Evolutionary conservation across 2,329 filamentous ascomycete species (phyloP), one percentile per base, ranked within the genome.

Genomic region (Exutisphaerella laricina): DNA sequence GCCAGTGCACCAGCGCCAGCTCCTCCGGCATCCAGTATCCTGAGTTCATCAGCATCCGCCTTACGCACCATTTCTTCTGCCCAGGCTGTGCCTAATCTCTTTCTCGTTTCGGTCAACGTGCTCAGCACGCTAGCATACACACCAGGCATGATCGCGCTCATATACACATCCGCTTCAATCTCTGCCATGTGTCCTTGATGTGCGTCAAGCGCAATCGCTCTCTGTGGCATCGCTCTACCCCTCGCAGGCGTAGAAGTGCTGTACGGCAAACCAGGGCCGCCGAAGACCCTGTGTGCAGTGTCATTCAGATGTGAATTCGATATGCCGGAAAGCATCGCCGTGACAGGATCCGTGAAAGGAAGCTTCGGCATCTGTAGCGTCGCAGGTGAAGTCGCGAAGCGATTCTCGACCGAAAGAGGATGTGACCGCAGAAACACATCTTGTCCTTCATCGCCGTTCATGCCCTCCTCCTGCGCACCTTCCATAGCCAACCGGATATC

Each of bases 321-420:
- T 7, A 65, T 62, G 18, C 53, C 71, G 10, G 73, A 72, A 2
- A 97, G 71, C 2, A 95, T 71, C 4, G 76, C 66, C 2, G 78
- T 73, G 13, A 94, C 80, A 0, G 88, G 88, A 3, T 75, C 69
- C 6, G 85, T 74, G 29, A 96, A 74, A 2, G 77, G 71, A n/a
- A 73, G 69, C 50, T 78, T 76, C 0, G 90, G 88, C 3, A 95
- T 68, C n/a, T 77, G 73, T 10, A 96, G 64, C 6, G 89, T 94
- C 29, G 75, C 75, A 1, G 89, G 85, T 16, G 71, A 74, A 1
- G 85, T 87, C 36, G 79, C 75, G 61, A 84, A 94, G 49, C 82
- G 80, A n/a, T 85, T 88, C 30, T 80, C 72, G 2, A 74, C 63
- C 0, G 88, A 94, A 45, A 87, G 72, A 3, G 82, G 80, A 64